Evolutionary conservation across 75 land plant genomes (phyloP).

Genomic region (Selaginella moellendorffii): DNA sequence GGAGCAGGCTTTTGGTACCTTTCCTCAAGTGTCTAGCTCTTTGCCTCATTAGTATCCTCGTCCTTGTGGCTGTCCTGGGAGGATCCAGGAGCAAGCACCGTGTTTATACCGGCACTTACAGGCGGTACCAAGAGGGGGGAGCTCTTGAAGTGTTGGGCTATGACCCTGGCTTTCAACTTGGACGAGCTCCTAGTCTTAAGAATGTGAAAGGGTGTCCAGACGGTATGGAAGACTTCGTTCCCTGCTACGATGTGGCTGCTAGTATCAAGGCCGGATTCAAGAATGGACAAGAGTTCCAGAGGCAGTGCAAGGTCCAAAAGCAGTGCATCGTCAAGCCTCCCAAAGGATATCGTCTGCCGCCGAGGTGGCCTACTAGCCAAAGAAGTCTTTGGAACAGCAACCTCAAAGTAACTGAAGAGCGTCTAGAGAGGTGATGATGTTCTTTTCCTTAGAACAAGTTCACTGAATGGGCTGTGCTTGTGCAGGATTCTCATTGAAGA

Average conservation of each 20-base stretch:
- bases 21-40: neutral
- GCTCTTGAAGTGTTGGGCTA: conserved; percentile 31
- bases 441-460: neutral
- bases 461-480: neutral
- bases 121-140: conserved; percentile 33
- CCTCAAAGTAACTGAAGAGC: conserved; percentile 47
- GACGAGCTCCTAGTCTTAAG: conserved; percentile 15
- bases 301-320: conserved; percentile 27
- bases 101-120: conserved; percentile 28
- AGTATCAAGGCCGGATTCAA: conserved; percentile 29
- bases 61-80: conserved; percentile 2
- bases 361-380: conserved; percentile 60
- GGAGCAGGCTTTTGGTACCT: neutral
- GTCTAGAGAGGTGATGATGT: conserved; percentile 17
- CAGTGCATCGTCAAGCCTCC: conserved; percentile 59
- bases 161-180: conserved; percentile 23
- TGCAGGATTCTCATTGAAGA: neutral
- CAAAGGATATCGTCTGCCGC: conserved; percentile 53
- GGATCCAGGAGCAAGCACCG: neutral
- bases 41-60: neutral
- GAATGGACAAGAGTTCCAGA: conserved; percentile 41
- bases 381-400: conserved; percentile 49
- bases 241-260: conserved; percentile 43
- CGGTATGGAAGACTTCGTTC: conserved; percentile 48
- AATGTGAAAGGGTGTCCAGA: conserved; percentile 39